These are phyloP conservation scores for Cladophialophora immunda DNA, from an alignment of 2,329 filamentous ascomycete genomes.

Conservation along the genomic window DNA sequence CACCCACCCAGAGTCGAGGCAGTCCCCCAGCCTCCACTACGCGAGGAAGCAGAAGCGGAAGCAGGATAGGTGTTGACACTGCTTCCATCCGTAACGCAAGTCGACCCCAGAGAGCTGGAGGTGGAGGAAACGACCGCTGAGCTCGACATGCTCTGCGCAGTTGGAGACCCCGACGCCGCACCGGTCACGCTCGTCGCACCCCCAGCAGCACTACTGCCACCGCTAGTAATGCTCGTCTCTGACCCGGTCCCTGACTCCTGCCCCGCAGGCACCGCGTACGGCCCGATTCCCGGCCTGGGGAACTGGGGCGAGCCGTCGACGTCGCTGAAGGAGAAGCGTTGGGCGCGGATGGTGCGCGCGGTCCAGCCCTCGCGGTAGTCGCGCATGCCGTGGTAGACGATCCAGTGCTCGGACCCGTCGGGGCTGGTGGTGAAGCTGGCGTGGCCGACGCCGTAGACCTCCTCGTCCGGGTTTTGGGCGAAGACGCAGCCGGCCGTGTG, in stretches of 20 bases:
- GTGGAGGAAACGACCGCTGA: no score
- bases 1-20: neutral
- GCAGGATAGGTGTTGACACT: neutral
- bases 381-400: slow-evolving; percentile 63
- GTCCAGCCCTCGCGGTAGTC: slow-evolving; percentile 58
- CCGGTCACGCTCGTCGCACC: no score
- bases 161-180: no score
- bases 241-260: neutral
- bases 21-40: neutral
- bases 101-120: no score
- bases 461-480: slow-evolving; percentile 56
- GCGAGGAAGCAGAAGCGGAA: neutral
- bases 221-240: no score
- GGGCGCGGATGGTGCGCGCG: slow-evolving; percentile 58
- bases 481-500: slow-evolving; percentile 58
- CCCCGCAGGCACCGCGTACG: slow-evolving; percentile 50
- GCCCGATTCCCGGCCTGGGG: slow-evolving; percentile 59
- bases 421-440: slow-evolving; percentile 60
- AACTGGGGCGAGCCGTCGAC: slow-evolving; percentile 57
- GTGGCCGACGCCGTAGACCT: slow-evolving; percentile 60
- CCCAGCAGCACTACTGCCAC: no score
- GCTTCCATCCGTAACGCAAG: no score
- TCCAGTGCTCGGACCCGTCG: slow-evolving; percentile 59
- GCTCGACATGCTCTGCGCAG: no score
- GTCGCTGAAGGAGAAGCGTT: slow-evolving; percentile 59